Evolutionary conservation across 768 basidiomycete species (phyloP), one percentile per base, ranked within the genome.

Genomic region (Psilocybe tampanensis): DNA sequence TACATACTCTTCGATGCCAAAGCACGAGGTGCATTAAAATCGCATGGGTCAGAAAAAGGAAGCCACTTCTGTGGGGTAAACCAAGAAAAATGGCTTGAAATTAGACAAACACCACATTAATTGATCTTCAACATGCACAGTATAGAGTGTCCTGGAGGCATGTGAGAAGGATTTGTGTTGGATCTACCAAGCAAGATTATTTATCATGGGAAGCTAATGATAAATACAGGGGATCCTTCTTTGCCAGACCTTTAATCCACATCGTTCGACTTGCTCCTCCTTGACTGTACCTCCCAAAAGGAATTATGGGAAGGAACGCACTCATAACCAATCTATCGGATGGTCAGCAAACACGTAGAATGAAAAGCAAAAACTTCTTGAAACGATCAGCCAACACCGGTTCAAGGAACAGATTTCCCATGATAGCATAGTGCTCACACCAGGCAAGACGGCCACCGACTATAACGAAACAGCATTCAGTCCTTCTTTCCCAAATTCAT

Each of bases 371-470:
- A 24, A 19, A 24, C 15, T 48, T 45, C 29, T 44, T 60, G 56
- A 59, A 56, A 21, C 61, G 61, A 17, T 59, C 47, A 33, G 55
- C 47, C 45, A 74, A 47, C 32, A 13, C 66, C 18, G 72, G 64
- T 52, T 65, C 72, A 19, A 71, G 66, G 59, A 74, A 73, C 8
- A 76, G 13, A 52, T 74, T 69, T 21, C 67, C 72, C 53, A 74
- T 58, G 24, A 61, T 65, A 36, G 72, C 60, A 47, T 71, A 68
- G 8, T 74, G 52, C 62, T 75, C 68, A 26, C 68, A 68, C 66
- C 70, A 74, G 3, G 67, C 72, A 29, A 74, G 65, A 55, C 71
- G 72, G 15, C 36, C 36, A 6, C 12, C 9, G n/a, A 39, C 13
- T 13, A 45, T 21, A 56, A 17, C 44, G 41, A 49, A 50, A 32